These are phyloP conservation scores for Pythium scleroteichum DNA, from an alignment of 352 stramenopile species.

Conservation along the genomic window DNA sequence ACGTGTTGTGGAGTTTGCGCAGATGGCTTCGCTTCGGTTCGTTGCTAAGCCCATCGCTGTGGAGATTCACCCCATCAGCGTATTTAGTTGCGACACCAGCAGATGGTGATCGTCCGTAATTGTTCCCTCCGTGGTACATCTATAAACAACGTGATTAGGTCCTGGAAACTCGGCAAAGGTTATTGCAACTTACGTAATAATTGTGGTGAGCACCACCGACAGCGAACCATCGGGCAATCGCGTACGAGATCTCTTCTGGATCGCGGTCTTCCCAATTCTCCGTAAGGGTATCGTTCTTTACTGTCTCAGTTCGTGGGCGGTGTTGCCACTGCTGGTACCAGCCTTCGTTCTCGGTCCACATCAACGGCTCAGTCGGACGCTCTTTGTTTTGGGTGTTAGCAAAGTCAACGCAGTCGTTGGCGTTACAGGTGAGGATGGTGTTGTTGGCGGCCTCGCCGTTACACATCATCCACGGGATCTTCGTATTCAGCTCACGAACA, in stretches of 20 bases:
- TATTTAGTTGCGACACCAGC: constrained; percentile 76
- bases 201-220: constrained; percentile 64
- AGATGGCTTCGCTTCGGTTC: constrained; percentile 72
- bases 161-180: no score
- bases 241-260: constrained; percentile 56
- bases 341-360: constrained; percentile 80
- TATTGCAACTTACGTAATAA: constrained; percentile 66
- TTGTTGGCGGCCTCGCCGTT: constrained; percentile 63
- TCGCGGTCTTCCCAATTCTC: constrained; percentile 49
- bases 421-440: constrained; percentile 69
- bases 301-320: constrained; percentile 5
- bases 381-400: constrained; percentile 43
- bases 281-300: constrained; percentile 16
- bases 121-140: constrained; percentile 83
- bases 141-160: constrained; percentile 17
- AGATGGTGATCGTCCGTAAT: constrained; percentile 59
- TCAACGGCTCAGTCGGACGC: constrained; percentile 45
- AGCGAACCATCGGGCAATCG: constrained; percentile 67
- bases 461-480: constrained; percentile 79
- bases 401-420: constrained; percentile 68
- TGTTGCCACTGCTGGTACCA: constrained; percentile 74
- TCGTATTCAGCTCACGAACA: constrained; percentile 49
- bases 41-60: constrained; percentile 67
- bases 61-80: constrained; percentile 65
- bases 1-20: constrained; percentile 51